Evolutionary conservation across 2,329 filamentous ascomycete species (phyloP), one percentile per base, ranked within the genome.

Genomic region (Tricladium varicosporioides): DNA sequence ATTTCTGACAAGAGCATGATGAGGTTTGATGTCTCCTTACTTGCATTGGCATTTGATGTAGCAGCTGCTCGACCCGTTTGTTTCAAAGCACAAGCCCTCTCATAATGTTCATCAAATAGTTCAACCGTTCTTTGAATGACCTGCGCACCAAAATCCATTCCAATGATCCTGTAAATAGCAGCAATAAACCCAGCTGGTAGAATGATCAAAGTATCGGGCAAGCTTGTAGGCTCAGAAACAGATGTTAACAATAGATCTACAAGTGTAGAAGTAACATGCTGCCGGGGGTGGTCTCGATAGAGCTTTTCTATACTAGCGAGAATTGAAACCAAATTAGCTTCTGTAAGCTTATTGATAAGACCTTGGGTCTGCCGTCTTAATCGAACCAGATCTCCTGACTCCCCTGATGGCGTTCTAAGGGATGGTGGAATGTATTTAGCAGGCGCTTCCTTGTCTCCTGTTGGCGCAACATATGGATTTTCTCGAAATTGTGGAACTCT

Each of bases 391-490:
- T 81, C 77, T 70, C 95, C 89, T 1, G 82, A 80, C 61, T 89
- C 86, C 0, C 84, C 78, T 2, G 82, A 74, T 33, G 80, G 76
- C 63, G 81, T 86, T 48, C 92, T 84, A 53, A 94, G 76, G 1
- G 92, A 96, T 2, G 93, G 94, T 1, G 94, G 93, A 2, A 97
- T 81, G 66, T 99, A 99, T 81, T 95, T 96, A 5, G 79, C 79
- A n/a, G 78, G 70, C 31, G 80, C 77, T 15, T 75, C 71, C 14
- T 70, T 67, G 16, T 75, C 75, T 1, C 73, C 72, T 1, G 76
- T 71, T 4, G 93, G 93, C 2, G 93, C 88, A 51, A 93, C 78
- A 65, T 96, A 97, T 4, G 93, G 93, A 64, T 97, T 97, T 71
- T 97, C 93, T 59, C 85, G 81, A 56, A 79, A 72, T 59, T 77